phyloP scores from a whole-genome alignment of 176 grass and related monocot species.

The Dactylis glomerata region DNA sequence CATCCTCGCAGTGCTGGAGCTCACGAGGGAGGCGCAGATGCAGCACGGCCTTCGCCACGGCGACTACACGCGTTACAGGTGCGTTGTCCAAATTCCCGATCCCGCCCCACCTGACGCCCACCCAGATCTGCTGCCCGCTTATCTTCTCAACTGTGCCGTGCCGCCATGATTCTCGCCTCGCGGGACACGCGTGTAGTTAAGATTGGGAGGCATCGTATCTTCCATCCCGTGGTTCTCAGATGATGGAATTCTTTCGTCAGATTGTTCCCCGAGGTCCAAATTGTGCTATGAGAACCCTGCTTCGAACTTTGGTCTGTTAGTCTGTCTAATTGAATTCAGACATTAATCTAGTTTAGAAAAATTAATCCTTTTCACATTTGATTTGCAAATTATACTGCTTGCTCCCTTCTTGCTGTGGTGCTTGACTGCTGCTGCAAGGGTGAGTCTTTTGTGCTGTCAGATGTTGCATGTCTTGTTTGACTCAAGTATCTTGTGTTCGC shows the following conservation, averaged over 20 bases:
- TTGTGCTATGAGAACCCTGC: not conserved
- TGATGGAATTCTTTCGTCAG: not conserved
- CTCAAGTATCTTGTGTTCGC: not conserved
- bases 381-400: not conserved
- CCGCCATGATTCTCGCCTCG: not conserved
- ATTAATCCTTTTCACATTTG: not conserved
- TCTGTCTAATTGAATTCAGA: not conserved
- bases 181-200: not conserved
- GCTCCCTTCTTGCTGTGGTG: not conserved
- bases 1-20: constrained; percentile 62
- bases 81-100: not conserved
- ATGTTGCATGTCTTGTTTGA: not conserved
- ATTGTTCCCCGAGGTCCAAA: not conserved
- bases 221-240: not conserved
- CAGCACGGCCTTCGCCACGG: constrained; percentile 91
- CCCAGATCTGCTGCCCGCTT: constrained; percentile 19
- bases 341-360: not conserved
- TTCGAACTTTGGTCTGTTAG: not conserved
- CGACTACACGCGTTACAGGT: constrained; percentile 91
- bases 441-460: not conserved
- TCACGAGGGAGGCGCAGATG: constrained; percentile 94
- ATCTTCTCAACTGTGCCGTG: not conserved
- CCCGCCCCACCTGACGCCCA: not conserved
- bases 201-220: not conserved
- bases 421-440: not conserved